Percentiles rank a stretch among this genome's conserved stretches.
Evolutionary conservation across 1,284 basidiomycete species (phyloP).

Genomic region (Melampsora larici-populina): DNA sequence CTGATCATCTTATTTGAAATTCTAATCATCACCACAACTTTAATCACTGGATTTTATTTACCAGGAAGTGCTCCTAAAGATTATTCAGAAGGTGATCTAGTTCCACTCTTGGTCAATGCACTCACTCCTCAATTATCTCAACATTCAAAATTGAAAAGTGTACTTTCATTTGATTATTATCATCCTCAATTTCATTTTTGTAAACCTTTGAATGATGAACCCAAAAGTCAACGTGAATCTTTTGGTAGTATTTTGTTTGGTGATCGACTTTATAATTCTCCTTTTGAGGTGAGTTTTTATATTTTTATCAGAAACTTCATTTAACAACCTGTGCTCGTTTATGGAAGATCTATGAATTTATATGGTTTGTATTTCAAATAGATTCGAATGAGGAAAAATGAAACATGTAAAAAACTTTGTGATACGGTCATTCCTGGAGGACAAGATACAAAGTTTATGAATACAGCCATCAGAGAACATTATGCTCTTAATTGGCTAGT

Average conservation of each 20-base stretch:
- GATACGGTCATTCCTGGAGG: constrained; percentile 61
- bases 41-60: constrained; percentile 50
- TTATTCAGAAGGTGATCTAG: constrained; percentile 51
- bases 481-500: constrained; percentile 81
- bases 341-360: not conserved
- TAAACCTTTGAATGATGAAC: constrained; percentile 68
- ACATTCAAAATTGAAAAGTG: constrained; percentile 23
- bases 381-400: constrained; percentile 70
- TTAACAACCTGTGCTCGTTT: too few species aligned
- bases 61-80: constrained; percentile 55
- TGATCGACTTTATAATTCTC: constrained; percentile 88
- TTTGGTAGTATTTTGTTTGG: constrained; percentile 92
- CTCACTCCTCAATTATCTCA: constrained; percentile 46
- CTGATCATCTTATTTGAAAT: too few species aligned
- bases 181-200: constrained; percentile 83
- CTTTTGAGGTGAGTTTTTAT: constrained; percentile 68
- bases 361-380: constrained; percentile 50
- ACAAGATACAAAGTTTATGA: constrained; percentile 81
- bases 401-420: constrained; percentile 76
- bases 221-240: constrained; percentile 73
- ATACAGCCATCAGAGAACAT: constrained; percentile 83
- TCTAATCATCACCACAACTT: too few species aligned
- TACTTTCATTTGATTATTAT: constrained; percentile 67
- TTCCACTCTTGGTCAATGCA: constrained; percentile 54
- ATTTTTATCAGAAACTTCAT: too few species aligned